Base-by-base conservation (phyloP, 768 basidiomycete genomes). In the Gautieria morchelliformis region DNA sequence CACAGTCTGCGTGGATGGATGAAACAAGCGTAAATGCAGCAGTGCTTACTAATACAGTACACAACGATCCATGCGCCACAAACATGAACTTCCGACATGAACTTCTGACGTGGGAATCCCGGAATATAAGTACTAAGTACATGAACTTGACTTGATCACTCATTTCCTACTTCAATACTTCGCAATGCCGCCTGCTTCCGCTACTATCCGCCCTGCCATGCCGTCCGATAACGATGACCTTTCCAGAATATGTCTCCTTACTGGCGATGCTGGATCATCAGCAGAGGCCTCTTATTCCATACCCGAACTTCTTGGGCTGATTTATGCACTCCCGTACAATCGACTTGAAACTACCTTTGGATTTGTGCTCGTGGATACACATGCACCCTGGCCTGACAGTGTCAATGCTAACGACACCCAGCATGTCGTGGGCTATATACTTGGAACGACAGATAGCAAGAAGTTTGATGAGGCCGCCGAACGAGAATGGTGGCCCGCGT, bases 291-390 rank as follows among this genome's bases (percentile, higher is more conserved):
- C 82, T 30, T 84, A 89, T 70, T 78, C 79, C 41, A 77, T 75
- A 62, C 72, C 72, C 12, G 83, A 85, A 61, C 79, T 89, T 35
- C 83, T 80, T 11, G 87, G 88, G 5, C 74, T 89, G 44, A 74
- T 85, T 44, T 90, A 83, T 64, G 83, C 88, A 3, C 77, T 87
- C 47, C 89, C 89, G 2, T 91, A 91, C 68, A 75, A 87, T 58
- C 79, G 80, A 53, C 69, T 85, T 15, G 76, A 71, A 6, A 62
- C 64, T 53, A 82, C 83, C 22, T 89, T 81, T 78, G 87, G 79
- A 11, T 91, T 87, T 67, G 87, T 90, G 42, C 70, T 92, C 66
- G 82, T 79, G 42, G 81, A 84, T 47, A 69, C 70, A 48, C 63
- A 9, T 27, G 27, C 27, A 3, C 3, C 35, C 14, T 4, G 4